phyloP scores from a whole-genome alignment of 495 filamentous ascomycete genomes.

The Halenospora varia region DNA sequence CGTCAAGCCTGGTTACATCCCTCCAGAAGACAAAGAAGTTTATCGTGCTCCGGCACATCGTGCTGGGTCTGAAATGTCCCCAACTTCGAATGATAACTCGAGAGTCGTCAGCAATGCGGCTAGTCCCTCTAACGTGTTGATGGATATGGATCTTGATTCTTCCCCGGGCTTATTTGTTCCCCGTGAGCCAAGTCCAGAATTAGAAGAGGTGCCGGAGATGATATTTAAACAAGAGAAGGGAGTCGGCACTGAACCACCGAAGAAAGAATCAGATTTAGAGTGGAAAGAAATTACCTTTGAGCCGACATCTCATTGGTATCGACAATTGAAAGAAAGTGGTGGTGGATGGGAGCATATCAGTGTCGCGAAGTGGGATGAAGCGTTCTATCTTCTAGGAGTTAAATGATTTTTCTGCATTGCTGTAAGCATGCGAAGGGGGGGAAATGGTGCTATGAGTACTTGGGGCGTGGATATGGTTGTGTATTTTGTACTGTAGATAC shows the following conservation, averaged over 20 bases:
- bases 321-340: constrained; percentile 3
- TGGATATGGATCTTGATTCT: constrained; percentile 1
- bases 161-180: too few species aligned
- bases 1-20: constrained; percentile 2
- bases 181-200: too few species aligned
- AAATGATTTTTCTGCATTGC: too few species aligned
- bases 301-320: constrained; percentile 14
- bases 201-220: neutral
- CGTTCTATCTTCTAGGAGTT: too few species aligned
- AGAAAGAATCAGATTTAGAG: neutral
- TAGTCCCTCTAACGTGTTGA: neutral
- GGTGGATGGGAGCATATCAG: constrained; percentile 18
- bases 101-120: neutral
- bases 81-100: neutral
- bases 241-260: neutral
- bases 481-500: too few species aligned
- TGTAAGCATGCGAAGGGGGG: too few species aligned
- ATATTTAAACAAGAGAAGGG: neutral
- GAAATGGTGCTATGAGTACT: too few species aligned
- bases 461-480: too few species aligned
- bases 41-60: constrained; percentile 5
- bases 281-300: constrained; percentile 6
- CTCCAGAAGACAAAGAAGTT: constrained; percentile 4
- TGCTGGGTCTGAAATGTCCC: neutral
- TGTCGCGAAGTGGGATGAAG: constrained; percentile 2